phyloP scores from a whole-genome alignment of 129 eudicot genomes.

The Lactuca sativa region DNA sequence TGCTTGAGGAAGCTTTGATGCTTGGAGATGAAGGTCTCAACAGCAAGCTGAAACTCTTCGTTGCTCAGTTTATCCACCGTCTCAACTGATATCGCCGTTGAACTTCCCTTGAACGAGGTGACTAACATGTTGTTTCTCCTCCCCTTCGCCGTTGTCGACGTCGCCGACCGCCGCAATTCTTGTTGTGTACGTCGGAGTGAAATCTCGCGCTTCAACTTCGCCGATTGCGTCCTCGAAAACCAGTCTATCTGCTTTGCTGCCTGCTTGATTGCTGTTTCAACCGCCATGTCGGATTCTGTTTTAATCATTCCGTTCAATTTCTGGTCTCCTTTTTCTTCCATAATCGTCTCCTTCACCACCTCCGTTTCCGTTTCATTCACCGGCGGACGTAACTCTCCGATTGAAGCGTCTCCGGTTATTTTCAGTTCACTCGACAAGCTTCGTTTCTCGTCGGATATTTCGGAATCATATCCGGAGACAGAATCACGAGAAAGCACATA shows the following conservation, averaged over 20 bases:
- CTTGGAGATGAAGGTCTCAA: constrained; percentile 30
- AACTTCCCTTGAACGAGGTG: neutral
- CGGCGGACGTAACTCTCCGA: neutral
- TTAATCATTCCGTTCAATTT: constrained; percentile 26
- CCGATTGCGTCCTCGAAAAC: constrained; percentile 58
- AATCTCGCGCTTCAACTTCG: constrained; percentile 37
- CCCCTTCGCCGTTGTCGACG: constrained; percentile 36
- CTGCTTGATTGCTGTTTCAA: constrained; percentile 36
- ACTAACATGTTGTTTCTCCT: neutral
- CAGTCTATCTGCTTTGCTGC: constrained; percentile 45
- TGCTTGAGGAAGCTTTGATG: constrained; percentile 22
- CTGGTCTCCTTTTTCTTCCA: constrained; percentile 34
- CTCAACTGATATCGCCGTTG: constrained; percentile 9
- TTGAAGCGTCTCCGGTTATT: constrained; percentile 2
- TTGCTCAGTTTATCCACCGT: constrained; percentile 34
- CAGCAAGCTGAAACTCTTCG: constrained; percentile 30
- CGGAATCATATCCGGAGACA: constrained; percentile 22
- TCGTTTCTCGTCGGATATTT: constrained; percentile 27
- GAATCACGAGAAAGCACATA: constrained; percentile 33
- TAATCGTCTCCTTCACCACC: neutral
- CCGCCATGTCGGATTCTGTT: constrained; percentile 29
- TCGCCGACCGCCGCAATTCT: constrained; percentile 14
- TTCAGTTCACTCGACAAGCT: constrained; percentile 12
- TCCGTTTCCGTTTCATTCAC: neutral
- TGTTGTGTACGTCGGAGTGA: constrained; percentile 23